Conservation (phyloP, 805 yeast species). For the Cyberlindnera veronae region DNA sequence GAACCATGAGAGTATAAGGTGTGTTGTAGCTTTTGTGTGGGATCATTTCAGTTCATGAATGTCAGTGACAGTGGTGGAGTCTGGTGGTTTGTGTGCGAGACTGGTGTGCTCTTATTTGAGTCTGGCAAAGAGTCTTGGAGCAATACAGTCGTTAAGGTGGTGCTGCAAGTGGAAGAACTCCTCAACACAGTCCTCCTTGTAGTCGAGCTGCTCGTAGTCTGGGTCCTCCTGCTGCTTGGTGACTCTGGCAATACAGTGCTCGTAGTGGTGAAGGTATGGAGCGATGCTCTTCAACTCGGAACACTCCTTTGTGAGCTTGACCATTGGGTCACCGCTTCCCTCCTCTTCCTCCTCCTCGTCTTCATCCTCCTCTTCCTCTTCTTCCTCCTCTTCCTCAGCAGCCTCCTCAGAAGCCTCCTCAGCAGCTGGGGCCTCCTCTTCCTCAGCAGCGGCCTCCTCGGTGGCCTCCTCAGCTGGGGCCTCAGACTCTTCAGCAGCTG, state of each 20-base stretch:
- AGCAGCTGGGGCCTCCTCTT: slow-evolving; percentile 19
- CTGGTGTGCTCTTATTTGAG: slow-evolving; percentile 52
- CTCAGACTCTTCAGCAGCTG: slow-evolving; percentile 10
- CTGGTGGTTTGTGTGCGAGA: background rate
- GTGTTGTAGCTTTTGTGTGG: background rate
- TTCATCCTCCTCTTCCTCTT: slow-evolving; percentile 52
- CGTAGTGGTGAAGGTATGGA: slow-evolving; percentile 79
- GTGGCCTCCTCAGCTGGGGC: slow-evolving; percentile 14
- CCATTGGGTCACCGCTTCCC: slow-evolving; percentile 63
- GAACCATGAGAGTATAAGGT: background rate
- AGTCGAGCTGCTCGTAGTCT: slow-evolving; percentile 70
- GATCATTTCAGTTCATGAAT: slow-evolving; percentile 13
- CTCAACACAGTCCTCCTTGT: slow-evolving; percentile 97
- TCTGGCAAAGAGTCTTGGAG: slow-evolving; percentile 84
- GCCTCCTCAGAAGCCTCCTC: slow-evolving; percentile 11
- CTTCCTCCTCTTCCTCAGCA: slow-evolving; percentile 27
- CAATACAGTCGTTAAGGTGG: slow-evolving; percentile 86
- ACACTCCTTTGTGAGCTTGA: slow-evolving; percentile 66
- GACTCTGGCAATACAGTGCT: slow-evolving; percentile 94
- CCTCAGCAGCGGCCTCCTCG: slow-evolving; percentile 11
- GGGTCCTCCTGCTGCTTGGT: slow-evolving; percentile 81
- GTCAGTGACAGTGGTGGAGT: slow-evolving; percentile 6
- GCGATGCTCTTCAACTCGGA: slow-evolving; percentile 63
- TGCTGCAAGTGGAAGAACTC: slow-evolving; percentile 97
- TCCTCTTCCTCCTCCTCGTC: slow-evolving; percentile 72